These are phyloP conservation scores for Rhinocladiella similis DNA, from an alignment of 2,329 filamentous ascomycete species.

Conservation along the genomic window DNA sequence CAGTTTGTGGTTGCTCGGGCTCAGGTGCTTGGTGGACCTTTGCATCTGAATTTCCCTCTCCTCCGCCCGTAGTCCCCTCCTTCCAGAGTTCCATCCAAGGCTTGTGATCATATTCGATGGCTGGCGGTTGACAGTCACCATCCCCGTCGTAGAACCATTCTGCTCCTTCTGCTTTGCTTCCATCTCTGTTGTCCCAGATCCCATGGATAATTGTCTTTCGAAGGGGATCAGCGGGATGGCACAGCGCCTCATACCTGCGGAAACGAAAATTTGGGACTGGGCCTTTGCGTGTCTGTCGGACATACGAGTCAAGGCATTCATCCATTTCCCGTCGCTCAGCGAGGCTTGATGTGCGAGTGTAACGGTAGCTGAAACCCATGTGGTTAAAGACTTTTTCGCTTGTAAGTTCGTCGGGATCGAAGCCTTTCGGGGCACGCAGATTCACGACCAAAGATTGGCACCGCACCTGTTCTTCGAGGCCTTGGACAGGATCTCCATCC, in stretches of 20 bases:
- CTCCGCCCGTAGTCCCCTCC: not conserved
- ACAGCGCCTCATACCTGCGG: constrained; percentile 18
- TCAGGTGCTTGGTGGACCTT: not conserved
- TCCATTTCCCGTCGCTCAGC: constrained; percentile 20
- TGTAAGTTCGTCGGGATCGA: constrained; percentile 14
- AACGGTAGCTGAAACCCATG: constrained; percentile 26
- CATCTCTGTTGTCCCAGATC: constrained; percentile 23
- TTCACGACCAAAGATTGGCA: not conserved
- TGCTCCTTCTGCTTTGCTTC: constrained; percentile 5
- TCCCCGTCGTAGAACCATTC: constrained; percentile 25
- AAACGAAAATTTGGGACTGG: constrained; percentile 3
- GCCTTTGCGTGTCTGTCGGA: constrained; percentile 1
- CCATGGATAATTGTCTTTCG: constrained; percentile 21
- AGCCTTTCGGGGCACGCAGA: constrained; percentile 5
- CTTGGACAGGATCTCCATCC: too few relatives aligned
- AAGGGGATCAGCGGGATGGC: constrained; percentile 9
- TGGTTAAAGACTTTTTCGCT: constrained; percentile 15
- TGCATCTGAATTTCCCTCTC: not conserved
- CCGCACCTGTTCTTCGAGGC: not conserved
- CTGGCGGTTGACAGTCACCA: constrained; percentile 4
- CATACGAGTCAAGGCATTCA: constrained; percentile 13
- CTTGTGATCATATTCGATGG: not conserved
- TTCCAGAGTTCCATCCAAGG: not conserved
- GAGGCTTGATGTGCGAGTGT: constrained; percentile 20
- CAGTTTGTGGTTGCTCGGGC: not conserved